Evolutionary conservation across 805 yeast genomes (phyloP).

Genomic region (Schwanniomyces polymorphus): DNA sequence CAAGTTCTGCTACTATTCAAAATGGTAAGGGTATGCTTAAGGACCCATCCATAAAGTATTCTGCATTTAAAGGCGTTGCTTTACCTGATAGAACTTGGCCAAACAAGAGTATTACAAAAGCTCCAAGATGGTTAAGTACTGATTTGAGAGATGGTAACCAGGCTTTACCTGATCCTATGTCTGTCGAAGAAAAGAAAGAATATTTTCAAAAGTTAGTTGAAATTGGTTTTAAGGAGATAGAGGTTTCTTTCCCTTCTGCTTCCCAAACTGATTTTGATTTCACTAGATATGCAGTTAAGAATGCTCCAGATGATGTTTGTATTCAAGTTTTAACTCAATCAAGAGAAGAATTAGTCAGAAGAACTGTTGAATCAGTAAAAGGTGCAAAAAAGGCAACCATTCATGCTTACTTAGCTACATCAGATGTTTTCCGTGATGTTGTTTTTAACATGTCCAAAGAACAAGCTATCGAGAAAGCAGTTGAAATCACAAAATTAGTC

Average conservation of each 20-base stretch:
- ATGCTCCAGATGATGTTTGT: constrained; percentile 72
- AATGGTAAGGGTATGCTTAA: constrained; percentile 49
- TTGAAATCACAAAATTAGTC: constrained; percentile 67
- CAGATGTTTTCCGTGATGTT: constrained; percentile 72
- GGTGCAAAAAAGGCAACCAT: constrained; percentile 75
- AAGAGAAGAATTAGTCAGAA: constrained; percentile 69
- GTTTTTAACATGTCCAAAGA: constrained; percentile 71
- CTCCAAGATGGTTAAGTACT: constrained; percentile 81
- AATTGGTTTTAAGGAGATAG: constrained; percentile 78
- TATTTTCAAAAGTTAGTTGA: constrained; percentile 72
- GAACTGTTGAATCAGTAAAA: constrained; percentile 71
- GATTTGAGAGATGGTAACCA: constrained; percentile 83
- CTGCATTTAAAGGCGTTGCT: constrained; percentile 52
- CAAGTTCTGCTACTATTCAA: constrained; percentile 17
- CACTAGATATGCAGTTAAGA: constrained; percentile 76
- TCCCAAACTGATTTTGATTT: constrained; percentile 82
- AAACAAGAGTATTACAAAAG: constrained; percentile 58
- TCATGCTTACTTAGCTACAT: constrained; percentile 75
- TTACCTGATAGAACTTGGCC: constrained; percentile 75
- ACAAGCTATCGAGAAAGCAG: constrained; percentile 68
- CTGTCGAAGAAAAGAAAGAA: constrained; percentile 69
- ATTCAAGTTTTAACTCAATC: constrained; percentile 76
- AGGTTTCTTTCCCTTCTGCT: constrained; percentile 79
- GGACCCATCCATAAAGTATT: constrained; percentile 68
- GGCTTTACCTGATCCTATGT: constrained; percentile 81